These are phyloP conservation scores for Penicillium sp. DNA, from an alignment of 2,329 filamentous ascomycete genomes.

Conservation along the genomic window DNA sequence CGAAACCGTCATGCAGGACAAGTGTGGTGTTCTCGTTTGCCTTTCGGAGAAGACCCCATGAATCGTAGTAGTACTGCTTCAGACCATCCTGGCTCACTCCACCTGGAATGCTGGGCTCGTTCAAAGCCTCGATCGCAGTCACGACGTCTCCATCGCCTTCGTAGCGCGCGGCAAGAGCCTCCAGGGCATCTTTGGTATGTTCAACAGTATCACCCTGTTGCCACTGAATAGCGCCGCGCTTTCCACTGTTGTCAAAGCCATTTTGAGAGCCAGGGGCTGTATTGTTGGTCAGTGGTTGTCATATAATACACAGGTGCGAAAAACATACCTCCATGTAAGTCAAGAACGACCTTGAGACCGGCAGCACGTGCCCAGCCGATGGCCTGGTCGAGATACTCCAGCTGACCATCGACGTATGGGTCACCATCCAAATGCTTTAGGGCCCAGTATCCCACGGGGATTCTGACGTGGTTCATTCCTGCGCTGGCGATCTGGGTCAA, in stretches of 20 bases:
- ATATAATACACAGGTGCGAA: too few relatives aligned
- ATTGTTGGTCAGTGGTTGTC: conserved; percentile 1
- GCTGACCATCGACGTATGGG: conserved; percentile 62
- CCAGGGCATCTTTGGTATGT: conserved; percentile 53
- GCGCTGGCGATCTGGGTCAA: conserved; percentile 55
- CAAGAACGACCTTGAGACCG: conserved; percentile 64
- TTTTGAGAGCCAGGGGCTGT: conserved; percentile 62
- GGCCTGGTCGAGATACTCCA: conserved; percentile 56
- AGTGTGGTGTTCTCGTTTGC: conserved; percentile 49
- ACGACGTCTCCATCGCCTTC: conserved; percentile 58
- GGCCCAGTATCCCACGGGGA: conserved; percentile 67
- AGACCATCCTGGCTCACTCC: conserved; percentile 46
- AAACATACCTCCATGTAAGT: conserved; percentile 62
- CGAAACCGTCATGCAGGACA: conserved; percentile 54
- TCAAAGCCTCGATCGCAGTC: conserved; percentile 48
- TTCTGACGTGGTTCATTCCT: conserved; percentile 63
- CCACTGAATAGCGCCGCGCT: conserved; percentile 41
- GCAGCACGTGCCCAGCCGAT: conserved; percentile 58
- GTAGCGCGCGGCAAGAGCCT: conserved; percentile 58
- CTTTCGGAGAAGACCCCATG: conserved; percentile 48
- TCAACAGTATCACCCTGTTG: conserved; percentile 36
- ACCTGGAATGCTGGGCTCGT: conserved; percentile 41
- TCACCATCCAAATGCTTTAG: conserved; percentile 53
- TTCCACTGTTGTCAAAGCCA: conserved; percentile 66
- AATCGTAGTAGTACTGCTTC: conserved; percentile 56